Conservation (phyloP, 345 rosid genomes). For the Sonneratia caseolaris region DNA sequence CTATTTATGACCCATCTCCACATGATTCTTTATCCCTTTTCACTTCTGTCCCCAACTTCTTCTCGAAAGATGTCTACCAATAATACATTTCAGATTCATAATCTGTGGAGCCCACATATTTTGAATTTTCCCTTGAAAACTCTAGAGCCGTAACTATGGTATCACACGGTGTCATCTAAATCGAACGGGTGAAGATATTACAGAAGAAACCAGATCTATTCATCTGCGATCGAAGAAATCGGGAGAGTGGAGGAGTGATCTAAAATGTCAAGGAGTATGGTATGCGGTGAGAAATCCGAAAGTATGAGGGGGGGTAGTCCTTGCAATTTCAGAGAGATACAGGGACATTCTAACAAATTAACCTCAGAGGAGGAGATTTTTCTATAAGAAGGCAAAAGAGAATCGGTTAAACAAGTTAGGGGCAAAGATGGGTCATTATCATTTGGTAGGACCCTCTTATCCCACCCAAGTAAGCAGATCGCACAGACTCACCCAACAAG, state of each 20-base stretch:
- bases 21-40: background rate
- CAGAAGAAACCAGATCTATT: no score
- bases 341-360: background rate
- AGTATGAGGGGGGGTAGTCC: no score
- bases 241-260: no score
- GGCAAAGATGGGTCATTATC: constrained; percentile 6
- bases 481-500: constrained; percentile 7
- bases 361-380: background rate
- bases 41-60: background rate
- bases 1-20: background rate
- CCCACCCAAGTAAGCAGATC: constrained; percentile 11
- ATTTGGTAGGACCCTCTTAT: background rate
- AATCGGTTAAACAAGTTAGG: constrained; percentile 2
- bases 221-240: no score
- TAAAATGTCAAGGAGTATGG: no score
- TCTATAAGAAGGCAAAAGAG: background rate
- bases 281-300: no score
- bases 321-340: background rate
- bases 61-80: background rate
- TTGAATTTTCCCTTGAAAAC: no score
- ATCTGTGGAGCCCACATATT: no score
- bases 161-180: no score
- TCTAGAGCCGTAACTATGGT: no score
- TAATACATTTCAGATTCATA: background rate
- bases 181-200: no score